Percentiles rank a stretch among this genome's conserved stretches.
Evolutionary conservation across 1,139 yeast genomes (phyloP).

Genomic region (Nadsonia starkeyi-henricii): DNA sequence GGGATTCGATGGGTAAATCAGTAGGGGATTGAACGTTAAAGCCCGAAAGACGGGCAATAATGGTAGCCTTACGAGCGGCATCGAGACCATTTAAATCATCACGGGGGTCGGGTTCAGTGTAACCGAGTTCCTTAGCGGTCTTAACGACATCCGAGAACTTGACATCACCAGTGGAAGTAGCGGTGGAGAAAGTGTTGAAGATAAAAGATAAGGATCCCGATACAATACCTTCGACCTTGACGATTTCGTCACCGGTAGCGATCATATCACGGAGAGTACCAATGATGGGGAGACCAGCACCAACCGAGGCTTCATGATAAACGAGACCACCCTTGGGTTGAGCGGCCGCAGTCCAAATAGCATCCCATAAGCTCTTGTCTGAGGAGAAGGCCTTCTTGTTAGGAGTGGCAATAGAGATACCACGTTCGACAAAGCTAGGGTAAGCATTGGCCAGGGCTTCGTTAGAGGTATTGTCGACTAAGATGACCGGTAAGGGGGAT

Average conservation of each 20-base stretch:
- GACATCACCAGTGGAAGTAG: conserved; percentile 35
- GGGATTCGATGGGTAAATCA: conserved; percentile 88
- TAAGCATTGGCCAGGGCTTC: conserved; percentile 61
- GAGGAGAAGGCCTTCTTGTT: conserved; percentile 96
- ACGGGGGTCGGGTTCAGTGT: conserved; percentile 98
- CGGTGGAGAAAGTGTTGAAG: conserved; percentile 80
- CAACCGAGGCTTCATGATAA: conserved; percentile 98
- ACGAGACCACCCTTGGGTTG: conserved; percentile 57
- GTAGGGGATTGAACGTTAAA: conserved; percentile 76
- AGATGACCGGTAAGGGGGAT: conserved; percentile 61
- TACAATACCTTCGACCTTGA: conserved; percentile 86
- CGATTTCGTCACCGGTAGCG: conserved; percentile 82
- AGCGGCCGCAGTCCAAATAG: conserved; percentile 41
- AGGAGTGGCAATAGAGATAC: conserved; percentile 93
- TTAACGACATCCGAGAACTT: conserved; percentile 83
- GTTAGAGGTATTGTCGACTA: conserved; percentile 90
- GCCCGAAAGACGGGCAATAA: conserved; percentile 86
- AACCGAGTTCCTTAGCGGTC: conserved; percentile 80
- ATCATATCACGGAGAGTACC: conserved; percentile 78
- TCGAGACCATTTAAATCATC: conserved; percentile 96
- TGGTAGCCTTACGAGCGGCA: conserved; percentile 95
- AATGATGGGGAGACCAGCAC: conserved; percentile 93
- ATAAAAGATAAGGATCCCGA: conserved; percentile 95
- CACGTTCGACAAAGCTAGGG: conserved; percentile 56
- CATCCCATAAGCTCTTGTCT: conserved; percentile 58